These are phyloP conservation scores for Ogataea parapolymorpha DNA, from an alignment of 805 yeast species.

Conservation along the genomic window DNA sequence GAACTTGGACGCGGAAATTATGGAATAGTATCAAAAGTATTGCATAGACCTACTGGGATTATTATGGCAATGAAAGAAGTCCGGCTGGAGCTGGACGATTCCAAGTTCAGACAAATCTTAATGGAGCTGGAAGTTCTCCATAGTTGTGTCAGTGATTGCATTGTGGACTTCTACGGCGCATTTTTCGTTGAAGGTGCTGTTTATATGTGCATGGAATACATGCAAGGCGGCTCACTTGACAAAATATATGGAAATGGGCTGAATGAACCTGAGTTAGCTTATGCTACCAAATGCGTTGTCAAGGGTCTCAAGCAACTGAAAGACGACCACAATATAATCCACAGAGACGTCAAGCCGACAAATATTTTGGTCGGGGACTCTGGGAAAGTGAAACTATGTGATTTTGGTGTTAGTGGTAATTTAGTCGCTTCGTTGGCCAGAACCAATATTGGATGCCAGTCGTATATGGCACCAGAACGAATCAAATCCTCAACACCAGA, in stretches of 20 bases:
- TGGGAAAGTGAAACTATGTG: constrained; percentile 91
- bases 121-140: constrained; percentile 96
- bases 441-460: constrained; percentile 96
- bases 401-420: constrained; percentile 95
- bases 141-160: constrained; percentile 83
- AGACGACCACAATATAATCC: constrained; percentile 88
- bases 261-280: constrained; percentile 77
- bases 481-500: constrained; percentile 73
- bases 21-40: constrained; percentile 90
- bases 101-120: constrained; percentile 88
- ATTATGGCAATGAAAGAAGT: constrained; percentile 98
- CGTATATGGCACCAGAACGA: constrained; percentile 98
- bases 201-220: constrained; percentile 95
- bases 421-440: constrained; percentile 91
- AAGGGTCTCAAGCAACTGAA: constrained; percentile 79
- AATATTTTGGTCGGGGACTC: constrained; percentile 72
- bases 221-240: constrained; percentile 95
- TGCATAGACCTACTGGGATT: constrained; percentile 89
- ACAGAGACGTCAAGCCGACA: constrained; percentile 96
- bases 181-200: constrained; percentile 97
- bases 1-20: constrained; percentile 96
- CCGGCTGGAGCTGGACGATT: constrained; percentile 85
- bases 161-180: constrained; percentile 96
- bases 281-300: constrained; percentile 74
- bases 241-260: constrained; percentile 73